Base-by-base conservation (phyloP, 257 asterid genomes). In the Gardenia jasminoides region DNA sequence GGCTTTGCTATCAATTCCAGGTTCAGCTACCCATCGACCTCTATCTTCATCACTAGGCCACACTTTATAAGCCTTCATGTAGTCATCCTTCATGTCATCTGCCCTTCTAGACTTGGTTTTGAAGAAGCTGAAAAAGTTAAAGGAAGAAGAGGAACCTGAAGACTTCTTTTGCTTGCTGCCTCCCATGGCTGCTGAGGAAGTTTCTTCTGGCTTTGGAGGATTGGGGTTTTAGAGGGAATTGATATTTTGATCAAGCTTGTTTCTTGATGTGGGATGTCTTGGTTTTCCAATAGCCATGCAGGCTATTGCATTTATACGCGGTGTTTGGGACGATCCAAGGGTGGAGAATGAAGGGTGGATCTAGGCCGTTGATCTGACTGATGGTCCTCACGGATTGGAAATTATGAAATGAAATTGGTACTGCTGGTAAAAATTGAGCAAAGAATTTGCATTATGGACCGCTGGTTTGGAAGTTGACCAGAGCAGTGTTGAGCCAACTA, bases 41-140 rank as follows among this genome's bases (percentile, higher is more conserved):
- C 93, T 80, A 58, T 93, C 98, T 69, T 93, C 92, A 48, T 93
- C 98, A 75, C 98, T 90, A 0, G 92, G 97, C 80, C 93, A 93
- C 20, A 89, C 89, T 74, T 90, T 93, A 80, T 87, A 93, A 0
- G 97, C 96, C 76, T 88, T 93, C 82, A 91, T 77, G 15, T 50
- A 80, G 7, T 93, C 97, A 3, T 86, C 89, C 9, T 82, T 80
- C 3, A 10, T 22, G 0, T 83, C 79, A 1, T 81, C 88, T 47
- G 31, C 70, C 11, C 82, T 76, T 58, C 75, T 76, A 59, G 75
- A 82, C 77, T 83, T 88, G 6, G 86, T 80, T 75, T 87, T 92
- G 83, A 91, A 92, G 20, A 92, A 1, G 17, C 87, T 70, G 58
- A 93, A 86, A 0, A 90, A 46, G 44, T 91, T 89, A 85, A 87